Percentiles rank a stretch among this genome's conserved stretches.
Conservation (phyloP, 176 grass and related monocot genomes). For the Avena atlantica region DNA sequence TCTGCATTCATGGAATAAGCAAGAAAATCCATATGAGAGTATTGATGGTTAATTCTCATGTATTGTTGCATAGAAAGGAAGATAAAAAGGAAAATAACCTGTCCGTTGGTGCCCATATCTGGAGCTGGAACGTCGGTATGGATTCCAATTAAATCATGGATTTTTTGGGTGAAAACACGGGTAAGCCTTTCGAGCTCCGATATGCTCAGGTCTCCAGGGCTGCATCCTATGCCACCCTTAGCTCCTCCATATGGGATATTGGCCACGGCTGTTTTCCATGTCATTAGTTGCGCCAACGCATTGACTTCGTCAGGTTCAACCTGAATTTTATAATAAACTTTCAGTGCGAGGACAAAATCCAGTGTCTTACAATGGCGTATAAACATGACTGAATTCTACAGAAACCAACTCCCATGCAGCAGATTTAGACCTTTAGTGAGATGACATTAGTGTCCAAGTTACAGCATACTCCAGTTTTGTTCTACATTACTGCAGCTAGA, state of each 20-base stretch:
- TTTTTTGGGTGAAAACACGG: constrained; percentile 94
- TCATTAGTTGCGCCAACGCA: constrained; percentile 94
- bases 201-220: constrained; percentile 72
- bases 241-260: constrained; percentile 96
- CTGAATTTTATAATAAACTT: constrained; percentile 40
- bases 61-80: background rate
- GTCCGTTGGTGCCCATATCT: constrained; percentile 94
- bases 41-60: background rate
- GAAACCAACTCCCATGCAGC: background rate
- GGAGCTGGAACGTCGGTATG: constrained; percentile 93
- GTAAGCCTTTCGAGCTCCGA: constrained; percentile 89
- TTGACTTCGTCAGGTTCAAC: constrained; percentile 98
- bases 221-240: constrained; percentile 94
- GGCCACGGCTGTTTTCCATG: constrained; percentile 92
- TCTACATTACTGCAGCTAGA: constrained; percentile 6
- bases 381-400: background rate
- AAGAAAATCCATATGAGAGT: constrained; percentile 23
- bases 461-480: background rate
- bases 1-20: constrained; percentile 47
- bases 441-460: background rate
- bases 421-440: background rate
- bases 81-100: constrained; percentile 49
- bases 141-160: constrained; percentile 94
- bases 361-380: background rate
- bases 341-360: constrained; percentile 3